Base-by-base conservation (phyloP, 75 land plant genomes). In the Sequoiadendron giganteum region DNA sequence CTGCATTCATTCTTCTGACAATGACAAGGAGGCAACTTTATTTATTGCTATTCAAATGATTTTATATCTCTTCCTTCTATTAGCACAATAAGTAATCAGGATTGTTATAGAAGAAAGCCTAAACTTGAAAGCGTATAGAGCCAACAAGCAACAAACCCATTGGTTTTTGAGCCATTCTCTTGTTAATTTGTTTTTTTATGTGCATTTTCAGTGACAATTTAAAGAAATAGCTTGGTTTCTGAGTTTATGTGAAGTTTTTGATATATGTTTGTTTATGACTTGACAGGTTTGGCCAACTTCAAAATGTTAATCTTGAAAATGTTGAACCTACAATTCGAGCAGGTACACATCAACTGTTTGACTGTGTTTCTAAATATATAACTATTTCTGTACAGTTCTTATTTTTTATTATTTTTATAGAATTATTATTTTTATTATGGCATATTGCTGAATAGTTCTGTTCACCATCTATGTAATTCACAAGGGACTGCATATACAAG, bases 261-360 rank as follows among this genome's bases (percentile, higher is more conserved):
- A 73, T 10, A n/a, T 32, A 10, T 73, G 77, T 43, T 43, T 82
- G n/a, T 21, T 82, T 21, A 25, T 82, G 49, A 82, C 28, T 19
- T 84, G 85, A 13, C 89, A 97, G 99, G 99, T 97, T 97, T 92
- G 99, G 95, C 58, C 96, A 97, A 85, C 96, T 97, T 68, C 99
- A 97, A 88, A 95, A 89, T 79, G 94, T 96, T 89, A 93, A 97
- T 87, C 92, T 97, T 85, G 87, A 90, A n/a, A 91, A 89, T 85
- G 89, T 97, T 76, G 91, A 94, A 83, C 99, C 97, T 49, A 91
- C 99, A 76, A 91, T 96, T 43, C 91, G 96, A 90, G 97, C 95
- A 91, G 96, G 99, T 95, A 49, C 47, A 42, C 58, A 84, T 54
- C 13, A 10, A 25, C 28, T 52, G 0, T 84, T 45, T 36, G 38